Evolutionary conservation across 345 rosid species (phyloP), one percentile per base, ranked within the genome.

Genomic region (Ailanthus altissimus): DNA sequence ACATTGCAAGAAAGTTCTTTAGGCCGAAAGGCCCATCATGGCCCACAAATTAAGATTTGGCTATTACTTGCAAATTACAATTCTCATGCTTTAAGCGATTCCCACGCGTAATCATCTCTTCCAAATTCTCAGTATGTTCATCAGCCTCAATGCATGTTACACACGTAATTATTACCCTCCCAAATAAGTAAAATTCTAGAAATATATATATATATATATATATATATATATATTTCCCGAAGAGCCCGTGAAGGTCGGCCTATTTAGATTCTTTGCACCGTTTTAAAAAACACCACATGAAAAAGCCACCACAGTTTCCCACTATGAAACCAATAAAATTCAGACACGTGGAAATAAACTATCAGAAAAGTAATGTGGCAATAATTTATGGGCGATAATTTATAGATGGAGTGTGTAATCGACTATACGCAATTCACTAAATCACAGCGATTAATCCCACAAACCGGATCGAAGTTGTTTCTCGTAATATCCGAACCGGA

Each of bases 401-500:
- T 0, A n/a, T 0, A 0, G 1, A 60, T 8, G 12, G 3, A 28
- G 3, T 12, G 38, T 26, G 2, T 0, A 3, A 14, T 14, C 0
- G 20, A 18, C 36, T 8, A 0, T 16, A 60, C 65, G 5, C 0
- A 15, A 45, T 1, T 0, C 38, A 32, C 38, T 32, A 32, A 3
- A 32, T 32, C 38, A 12, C 6, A 43, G 1, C 45, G 18, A 47
- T n/a, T 0, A 12, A 54, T 25, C 67, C 38, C 6, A 57, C 76
- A 64, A 71, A 38, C 62, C 20, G 28, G 65, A 72, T 72, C 72
- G 26, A 59, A n/a, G 5, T 20, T 32, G 47, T 49, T n/a, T 32
- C 25, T 76, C 6, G 69, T 45, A n/a, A 16, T 78, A 49, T 61
- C 80, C 65, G 50, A 58, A 25, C 51, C 61, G 47, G 73, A 60